These are phyloP conservation scores for Talaromyces adpressus DNA, from an alignment of 495 filamentous ascomycete genomes.

Conservation along the genomic window DNA sequence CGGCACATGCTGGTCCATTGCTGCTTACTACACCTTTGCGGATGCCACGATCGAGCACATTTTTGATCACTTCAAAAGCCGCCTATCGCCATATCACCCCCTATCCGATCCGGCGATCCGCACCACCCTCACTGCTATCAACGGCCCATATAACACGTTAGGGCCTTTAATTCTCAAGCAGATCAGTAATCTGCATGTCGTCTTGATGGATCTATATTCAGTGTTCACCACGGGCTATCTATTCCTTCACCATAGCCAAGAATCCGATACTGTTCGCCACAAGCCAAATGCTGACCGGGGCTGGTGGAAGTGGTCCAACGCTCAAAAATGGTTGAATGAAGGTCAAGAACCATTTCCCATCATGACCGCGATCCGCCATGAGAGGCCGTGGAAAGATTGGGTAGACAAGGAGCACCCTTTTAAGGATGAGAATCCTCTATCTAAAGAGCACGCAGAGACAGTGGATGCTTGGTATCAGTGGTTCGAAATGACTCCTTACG, in stretches of 20 bases:
- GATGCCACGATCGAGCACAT: conserved; percentile 5
- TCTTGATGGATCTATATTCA: conserved; percentile 9
- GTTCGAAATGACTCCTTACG: conserved; percentile 95
- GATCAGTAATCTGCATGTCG: conserved; percentile 8
- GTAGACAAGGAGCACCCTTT: conserved; percentile 9
- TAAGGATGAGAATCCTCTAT: not conserved
- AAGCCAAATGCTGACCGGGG: conserved; percentile 2
- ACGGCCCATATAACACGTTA: conserved; percentile 4
- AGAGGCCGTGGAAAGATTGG: conserved; percentile 10
- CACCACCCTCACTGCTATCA: conserved; percentile 3
- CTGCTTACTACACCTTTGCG: conserved; percentile 8
- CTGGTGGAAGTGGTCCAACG: conserved; percentile 9
- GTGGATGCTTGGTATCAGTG: conserved; percentile 76
- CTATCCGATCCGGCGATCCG: conserved; percentile 8
- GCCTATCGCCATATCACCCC: conserved; percentile 7
- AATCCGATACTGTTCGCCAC: not conserved
- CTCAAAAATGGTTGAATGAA: not conserved
- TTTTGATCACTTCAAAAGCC: conserved; percentile 2
- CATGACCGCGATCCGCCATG: conserved; percentile 8
- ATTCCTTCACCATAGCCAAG: conserved; percentile 8
- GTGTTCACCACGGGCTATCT: conserved; percentile 9
- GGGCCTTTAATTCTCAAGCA: conserved; percentile 8
- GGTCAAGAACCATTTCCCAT: conserved; percentile 7
- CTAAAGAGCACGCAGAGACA: not conserved
- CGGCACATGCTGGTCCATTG: conserved; percentile 8